Percentiles rank a stretch among this genome's conserved stretches.
Conservation (phyloP, 495 filamentous ascomycete species). For the Aspergillus haitiensis region DNA sequence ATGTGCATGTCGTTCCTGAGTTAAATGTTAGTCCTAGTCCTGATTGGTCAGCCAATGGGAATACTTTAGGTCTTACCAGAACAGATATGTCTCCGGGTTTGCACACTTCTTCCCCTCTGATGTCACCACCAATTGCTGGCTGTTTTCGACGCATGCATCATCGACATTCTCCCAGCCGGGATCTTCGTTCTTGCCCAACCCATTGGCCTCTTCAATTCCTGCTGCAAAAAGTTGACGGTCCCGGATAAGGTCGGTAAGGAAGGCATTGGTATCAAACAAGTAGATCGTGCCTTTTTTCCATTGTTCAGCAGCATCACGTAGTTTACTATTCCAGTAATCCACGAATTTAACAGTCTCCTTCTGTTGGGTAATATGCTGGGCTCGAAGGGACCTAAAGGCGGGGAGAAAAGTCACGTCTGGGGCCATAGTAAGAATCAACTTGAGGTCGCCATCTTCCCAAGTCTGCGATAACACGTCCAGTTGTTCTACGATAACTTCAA, state of each 20-base stretch:
- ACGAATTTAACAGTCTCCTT: conserved; percentile 45
- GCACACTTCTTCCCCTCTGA: conserved; percentile 43
- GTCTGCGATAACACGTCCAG: conserved; percentile 38
- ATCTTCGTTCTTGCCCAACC: conserved; percentile 40
- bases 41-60: conserved; percentile 11
- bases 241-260: conserved; percentile 51
- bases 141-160: conserved; percentile 37
- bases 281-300: conserved; percentile 49
- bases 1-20: conserved; percentile 54
- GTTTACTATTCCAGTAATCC: conserved; percentile 48
- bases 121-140: conserved; percentile 36
- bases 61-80: conserved; percentile 44
- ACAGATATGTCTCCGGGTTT: conserved; percentile 50
- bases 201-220: conserved; percentile 45
- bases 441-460: conserved; percentile 42
- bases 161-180: conserved; percentile 45
- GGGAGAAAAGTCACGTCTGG: conserved; percentile 55
- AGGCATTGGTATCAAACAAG: conserved; percentile 52
- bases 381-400: conserved; percentile 36
- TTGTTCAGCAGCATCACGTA: conserved; percentile 37
- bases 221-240: conserved; percentile 45
- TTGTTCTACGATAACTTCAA: conserved; percentile 48
- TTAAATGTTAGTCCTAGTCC: conserved; percentile 21
- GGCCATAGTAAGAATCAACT: conserved; percentile 50
- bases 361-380: conserved; percentile 32